These are phyloP conservation scores for Colletotrichum abscissum DNA, from an alignment of 2,329 filamentous ascomycete species.

Conservation along the genomic window DNA sequence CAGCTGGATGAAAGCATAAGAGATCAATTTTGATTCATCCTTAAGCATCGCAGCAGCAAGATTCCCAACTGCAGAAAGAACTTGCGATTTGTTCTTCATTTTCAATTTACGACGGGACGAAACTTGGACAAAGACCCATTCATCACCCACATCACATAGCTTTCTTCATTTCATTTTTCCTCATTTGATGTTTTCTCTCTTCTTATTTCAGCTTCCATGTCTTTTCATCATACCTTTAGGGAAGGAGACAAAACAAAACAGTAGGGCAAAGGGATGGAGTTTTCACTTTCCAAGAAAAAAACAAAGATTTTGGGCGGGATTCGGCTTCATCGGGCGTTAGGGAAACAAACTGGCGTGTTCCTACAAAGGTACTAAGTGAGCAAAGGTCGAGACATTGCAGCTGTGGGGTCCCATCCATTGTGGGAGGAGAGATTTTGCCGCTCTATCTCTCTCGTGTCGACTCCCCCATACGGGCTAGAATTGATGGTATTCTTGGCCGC, in stretches of 20 bases:
- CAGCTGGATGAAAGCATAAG: conserved; percentile 18
- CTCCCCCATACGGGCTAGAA: conserved; percentile 8
- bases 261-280: conserved; percentile 14
- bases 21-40: conserved; percentile 9
- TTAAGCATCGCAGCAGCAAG: conserved; percentile 4
- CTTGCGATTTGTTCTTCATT: background rate
- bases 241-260: conserved; percentile 27
- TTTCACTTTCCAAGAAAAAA: conserved; percentile 18
- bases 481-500: conserved; percentile 25
- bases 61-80: background rate
- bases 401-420: background rate
- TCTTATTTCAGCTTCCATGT: background rate
- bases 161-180: conserved; percentile 13
- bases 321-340: conserved; percentile 25
- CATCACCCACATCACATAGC: conserved; percentile 24
- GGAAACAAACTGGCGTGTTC: conserved; percentile 18
- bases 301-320: conserved; percentile 5
- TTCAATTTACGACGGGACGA: conserved; percentile 27
- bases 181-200: background rate
- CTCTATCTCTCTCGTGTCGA: background rate
- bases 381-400: background rate
- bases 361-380: conserved; percentile 1
- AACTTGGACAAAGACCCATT: conserved; percentile 19
- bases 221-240: conserved; percentile 21
- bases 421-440: background rate